Evolutionary conservation across 345 rosid genomes (phyloP).

Genomic region (Angophora floribunda): DNA sequence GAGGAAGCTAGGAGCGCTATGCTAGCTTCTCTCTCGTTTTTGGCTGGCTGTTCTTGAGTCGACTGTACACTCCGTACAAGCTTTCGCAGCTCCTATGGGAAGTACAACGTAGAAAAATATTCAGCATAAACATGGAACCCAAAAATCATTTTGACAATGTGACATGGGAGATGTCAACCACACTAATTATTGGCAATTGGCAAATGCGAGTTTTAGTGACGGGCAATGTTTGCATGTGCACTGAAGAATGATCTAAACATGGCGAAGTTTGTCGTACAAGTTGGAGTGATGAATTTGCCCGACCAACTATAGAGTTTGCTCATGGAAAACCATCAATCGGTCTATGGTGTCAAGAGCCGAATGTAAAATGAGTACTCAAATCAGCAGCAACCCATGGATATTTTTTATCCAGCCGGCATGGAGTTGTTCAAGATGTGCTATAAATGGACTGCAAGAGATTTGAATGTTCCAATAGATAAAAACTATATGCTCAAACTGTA

Average conservation of each 20-base stretch:
- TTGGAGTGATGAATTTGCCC: neutral
- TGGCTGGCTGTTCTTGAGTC: constrained; percentile 27
- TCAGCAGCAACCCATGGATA: neutral
- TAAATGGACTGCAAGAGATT: neutral
- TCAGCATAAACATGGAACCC: neutral
- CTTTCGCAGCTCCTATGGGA: constrained; percentile 53
- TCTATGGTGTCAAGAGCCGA: neutral
- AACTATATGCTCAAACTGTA: neutral
- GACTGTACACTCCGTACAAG: constrained; percentile 59
- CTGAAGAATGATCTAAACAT: neutral
- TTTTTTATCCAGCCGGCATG: no score
- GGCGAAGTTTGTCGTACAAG: fast-evolving
- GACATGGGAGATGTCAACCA: neutral
- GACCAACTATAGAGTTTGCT: neutral
- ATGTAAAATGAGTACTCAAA: neutral
- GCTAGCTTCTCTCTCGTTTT: constrained; percentile 22
- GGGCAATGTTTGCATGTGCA: neutral
- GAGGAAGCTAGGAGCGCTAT: constrained; percentile 31
- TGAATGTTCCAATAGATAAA: neutral
- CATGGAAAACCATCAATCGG: neutral
- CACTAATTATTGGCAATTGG: neutral
- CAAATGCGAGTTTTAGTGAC: neutral
- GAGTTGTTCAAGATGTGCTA: neutral
- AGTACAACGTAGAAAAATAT: neutral
- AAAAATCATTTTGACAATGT: neutral